Evolutionary conservation across 495 filamentous ascomycete species (phyloP).

Genomic region (Coniosporium apollinis): DNA sequence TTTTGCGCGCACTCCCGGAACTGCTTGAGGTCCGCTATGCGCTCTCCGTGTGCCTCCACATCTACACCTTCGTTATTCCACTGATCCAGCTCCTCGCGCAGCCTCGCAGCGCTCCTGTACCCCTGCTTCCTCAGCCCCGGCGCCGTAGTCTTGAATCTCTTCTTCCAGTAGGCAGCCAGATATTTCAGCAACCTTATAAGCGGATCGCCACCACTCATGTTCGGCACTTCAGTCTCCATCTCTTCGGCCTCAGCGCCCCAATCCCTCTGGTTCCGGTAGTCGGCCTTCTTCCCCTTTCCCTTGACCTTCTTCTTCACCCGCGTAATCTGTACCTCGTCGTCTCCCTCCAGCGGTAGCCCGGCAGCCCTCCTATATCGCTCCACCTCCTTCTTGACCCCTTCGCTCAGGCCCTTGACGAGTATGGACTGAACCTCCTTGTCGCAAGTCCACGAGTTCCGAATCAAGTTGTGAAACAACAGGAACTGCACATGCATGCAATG

Average conservation of each 20-base stretch:
- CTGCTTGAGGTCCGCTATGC: slow-evolving; percentile 42
- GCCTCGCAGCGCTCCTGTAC: slow-evolving; percentile 51
- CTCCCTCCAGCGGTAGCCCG: slow-evolving; percentile 35
- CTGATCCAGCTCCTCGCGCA: slow-evolving; percentile 48
- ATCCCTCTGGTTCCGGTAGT: slow-evolving; percentile 36
- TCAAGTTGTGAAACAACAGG: slow-evolving; percentile 71
- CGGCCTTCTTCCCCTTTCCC: slow-evolving; percentile 9
- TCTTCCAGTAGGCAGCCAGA: slow-evolving; percentile 72
- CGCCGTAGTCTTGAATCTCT: slow-evolving; percentile 57
- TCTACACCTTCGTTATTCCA: slow-evolving; percentile 49
- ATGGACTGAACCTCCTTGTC: slow-evolving; percentile 64
- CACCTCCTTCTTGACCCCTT: slow-evolving; percentile 50
- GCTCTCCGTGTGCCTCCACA: slow-evolving; percentile 53
- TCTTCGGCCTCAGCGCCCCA: slow-evolving; percentile 56
- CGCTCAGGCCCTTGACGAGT: slow-evolving; percentile 51
- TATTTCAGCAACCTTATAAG: slow-evolving; percentile 61
- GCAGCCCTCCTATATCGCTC: slow-evolving; percentile 54
- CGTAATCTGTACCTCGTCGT: slow-evolving; percentile 11
- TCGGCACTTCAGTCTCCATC: slow-evolving; percentile 49
- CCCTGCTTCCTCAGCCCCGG: slow-evolving; percentile 79
- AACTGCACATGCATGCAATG: slow-evolving; percentile 84
- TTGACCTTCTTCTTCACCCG: slow-evolving; percentile 9
- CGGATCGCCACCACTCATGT: slow-evolving; percentile 68
- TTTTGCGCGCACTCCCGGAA: slow-evolving; percentile 52
- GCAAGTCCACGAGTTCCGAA: slow-evolving; percentile 76